Evolutionary conservation across 495 filamentous ascomycete genomes (phyloP).

Genomic region (Pseudotulostoma volvatum): DNA sequence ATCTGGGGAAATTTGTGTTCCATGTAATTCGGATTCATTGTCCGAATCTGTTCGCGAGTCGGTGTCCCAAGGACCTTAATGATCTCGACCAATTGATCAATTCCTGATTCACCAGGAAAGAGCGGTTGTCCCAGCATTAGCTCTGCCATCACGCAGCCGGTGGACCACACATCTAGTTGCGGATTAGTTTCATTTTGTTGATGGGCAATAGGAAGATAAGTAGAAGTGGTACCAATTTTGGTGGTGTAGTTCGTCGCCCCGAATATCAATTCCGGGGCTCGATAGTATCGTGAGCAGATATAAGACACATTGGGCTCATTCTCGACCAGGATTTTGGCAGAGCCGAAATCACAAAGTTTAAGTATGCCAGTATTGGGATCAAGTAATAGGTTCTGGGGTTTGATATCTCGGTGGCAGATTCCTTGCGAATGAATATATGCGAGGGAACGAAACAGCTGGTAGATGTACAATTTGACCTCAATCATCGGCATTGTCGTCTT

Average conservation of each 20-base stretch:
- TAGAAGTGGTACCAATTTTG: conserved; percentile 70
- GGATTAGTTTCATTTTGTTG: conserved; percentile 9
- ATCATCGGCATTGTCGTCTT: conserved; percentile 99
- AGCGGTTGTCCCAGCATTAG: conserved; percentile 96
- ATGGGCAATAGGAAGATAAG: conserved; percentile 2
- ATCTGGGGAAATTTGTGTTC: conserved; percentile 99
- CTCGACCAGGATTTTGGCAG: conserved; percentile 95
- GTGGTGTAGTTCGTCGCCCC: conserved; percentile 99
- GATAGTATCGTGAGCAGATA: conserved; percentile 98
- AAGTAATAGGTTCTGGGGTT: conserved; percentile 91
- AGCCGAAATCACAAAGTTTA: conserved; percentile 98
- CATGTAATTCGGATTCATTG: conserved; percentile 99
- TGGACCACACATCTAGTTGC: conserved; percentile 96
- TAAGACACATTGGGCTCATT: conserved; percentile 99
- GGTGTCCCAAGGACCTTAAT: conserved; percentile 98
- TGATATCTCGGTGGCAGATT: conserved; percentile 98
- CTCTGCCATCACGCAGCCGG: conserved; percentile 97
- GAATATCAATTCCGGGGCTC: conserved; percentile 95
- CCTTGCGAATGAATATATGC: conserved; percentile 99
- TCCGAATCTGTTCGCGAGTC: conserved; percentile 96
- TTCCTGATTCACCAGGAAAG: conserved; percentile 97
- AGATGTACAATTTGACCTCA: conserved; percentile 98
- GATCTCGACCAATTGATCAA: conserved; percentile 97
- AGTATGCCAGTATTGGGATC: conserved; percentile 81
- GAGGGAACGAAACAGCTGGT: conserved; percentile 94